These are phyloP conservation scores for Magnusiomyces starmeri DNA, from an alignment of 1,139 yeast genomes.

Conservation along the genomic window DNA sequence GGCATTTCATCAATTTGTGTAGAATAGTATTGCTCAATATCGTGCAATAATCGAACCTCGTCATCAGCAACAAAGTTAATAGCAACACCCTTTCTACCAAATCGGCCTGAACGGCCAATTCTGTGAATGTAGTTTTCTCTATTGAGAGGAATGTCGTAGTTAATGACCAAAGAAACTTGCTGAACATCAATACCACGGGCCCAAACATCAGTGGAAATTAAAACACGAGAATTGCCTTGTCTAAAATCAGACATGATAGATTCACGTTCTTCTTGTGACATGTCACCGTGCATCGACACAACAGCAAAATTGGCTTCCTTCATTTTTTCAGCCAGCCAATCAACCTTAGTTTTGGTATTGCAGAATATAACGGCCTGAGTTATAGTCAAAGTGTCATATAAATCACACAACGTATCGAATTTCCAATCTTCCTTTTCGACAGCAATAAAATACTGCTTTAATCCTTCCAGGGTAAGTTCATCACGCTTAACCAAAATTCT, in stretches of 20 bases:
- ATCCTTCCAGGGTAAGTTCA: conserved; percentile 97
- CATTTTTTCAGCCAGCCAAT: conserved; percentile 81
- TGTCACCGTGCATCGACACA: conserved; percentile 95
- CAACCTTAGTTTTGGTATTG: conserved; percentile 98
- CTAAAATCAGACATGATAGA: conserved; percentile 98
- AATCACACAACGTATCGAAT: conserved; percentile 92
- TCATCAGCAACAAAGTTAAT: conserved; percentile 91
- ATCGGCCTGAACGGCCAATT: conserved; percentile 99
- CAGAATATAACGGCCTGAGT: conserved; percentile 99
- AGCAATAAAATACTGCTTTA: conserved; percentile 91
- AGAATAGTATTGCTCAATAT: conserved; percentile 95
- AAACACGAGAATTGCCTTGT: conserved; percentile 95
- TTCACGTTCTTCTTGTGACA: conserved; percentile 96
- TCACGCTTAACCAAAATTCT: conserved; percentile 97
- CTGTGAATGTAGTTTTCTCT: conserved; percentile 98
- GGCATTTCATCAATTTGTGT: conserved; percentile 99
- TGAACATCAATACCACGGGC: conserved; percentile 99
- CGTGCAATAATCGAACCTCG: conserved; percentile 92
- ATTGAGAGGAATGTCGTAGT: conserved; percentile 95
- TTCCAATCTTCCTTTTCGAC: conserved; percentile 91
- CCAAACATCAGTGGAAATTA: conserved; percentile 93
- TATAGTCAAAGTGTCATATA: conserved; percentile 94
- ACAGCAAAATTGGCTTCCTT: conserved; percentile 87
- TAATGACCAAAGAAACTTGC: conserved; percentile 96
- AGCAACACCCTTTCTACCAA: conserved; percentile 99